These are phyloP conservation scores for Pichia cabralensis DNA, from an alignment of 805 yeast species.

Conservation along the genomic window DNA sequence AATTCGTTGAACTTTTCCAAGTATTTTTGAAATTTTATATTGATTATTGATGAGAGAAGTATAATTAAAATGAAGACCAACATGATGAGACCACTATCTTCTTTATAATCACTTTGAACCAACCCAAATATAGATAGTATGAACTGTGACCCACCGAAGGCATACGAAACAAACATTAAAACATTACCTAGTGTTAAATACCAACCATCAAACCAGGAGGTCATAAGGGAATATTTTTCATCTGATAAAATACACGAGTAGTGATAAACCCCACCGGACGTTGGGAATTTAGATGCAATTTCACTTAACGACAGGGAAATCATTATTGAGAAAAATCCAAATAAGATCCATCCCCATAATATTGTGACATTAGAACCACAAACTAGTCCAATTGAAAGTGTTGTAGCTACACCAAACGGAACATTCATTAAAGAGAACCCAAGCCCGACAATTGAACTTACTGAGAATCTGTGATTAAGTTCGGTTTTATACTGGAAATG, in stretches of 20 bases:
- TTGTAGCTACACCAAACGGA: slow-evolving; percentile 67
- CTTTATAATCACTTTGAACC: slow-evolving; percentile 46
- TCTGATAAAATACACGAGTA: slow-evolving; percentile 64
- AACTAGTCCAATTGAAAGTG: slow-evolving; percentile 57
- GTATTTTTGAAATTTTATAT: slow-evolving; percentile 47
- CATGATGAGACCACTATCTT: slow-evolving; percentile 46
- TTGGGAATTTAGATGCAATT: slow-evolving; percentile 66
- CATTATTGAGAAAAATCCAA: slow-evolving; percentile 50
- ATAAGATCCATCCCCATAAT: slow-evolving; percentile 63
- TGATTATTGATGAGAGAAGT: slow-evolving; percentile 49
- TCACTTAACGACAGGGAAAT: slow-evolving; percentile 70
- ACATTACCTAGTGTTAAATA: slow-evolving; percentile 63
- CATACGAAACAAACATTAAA: slow-evolving; percentile 65
- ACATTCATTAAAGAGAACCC: slow-evolving; percentile 80
- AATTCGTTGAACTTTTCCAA: slow-evolving; percentile 55
- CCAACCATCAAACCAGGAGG: slow-evolving; percentile 79
- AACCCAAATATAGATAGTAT: slow-evolving; percentile 58
- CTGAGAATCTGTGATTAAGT: slow-evolving; percentile 55
- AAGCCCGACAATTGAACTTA: slow-evolving; percentile 62
- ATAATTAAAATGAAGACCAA: slow-evolving; percentile 48
- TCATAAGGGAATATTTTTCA: slow-evolving; percentile 41
- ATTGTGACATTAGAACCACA: slow-evolving; percentile 76
- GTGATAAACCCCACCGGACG: slow-evolving; percentile 69
- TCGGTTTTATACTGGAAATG: slow-evolving; percentile 70
- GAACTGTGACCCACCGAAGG: slow-evolving; percentile 70